Percentiles rank a stretch among this genome's conserved stretches.
These are phyloP conservation scores for Schizothecium vesticola DNA, from an alignment of 495 filamentous ascomycete genomes.

Conservation along the genomic window DNA sequence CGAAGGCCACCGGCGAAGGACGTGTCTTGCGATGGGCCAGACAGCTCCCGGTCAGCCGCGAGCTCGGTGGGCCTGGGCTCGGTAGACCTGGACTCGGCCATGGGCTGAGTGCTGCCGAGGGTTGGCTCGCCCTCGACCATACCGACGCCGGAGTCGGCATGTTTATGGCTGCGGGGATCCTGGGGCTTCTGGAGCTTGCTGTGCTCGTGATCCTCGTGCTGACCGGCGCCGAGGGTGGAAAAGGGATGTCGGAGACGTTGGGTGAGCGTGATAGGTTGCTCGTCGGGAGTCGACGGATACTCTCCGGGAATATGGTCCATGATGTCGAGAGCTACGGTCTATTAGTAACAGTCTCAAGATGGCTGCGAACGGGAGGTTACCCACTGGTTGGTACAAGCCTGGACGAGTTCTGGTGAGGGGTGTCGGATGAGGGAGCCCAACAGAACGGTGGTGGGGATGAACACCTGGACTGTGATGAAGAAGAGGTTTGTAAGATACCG, in stretches of 20 bases:
- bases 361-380: neutral
- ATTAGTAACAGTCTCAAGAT: neutral
- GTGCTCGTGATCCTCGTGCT: conserved; percentile 11
- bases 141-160: conserved; percentile 31
- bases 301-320: neutral
- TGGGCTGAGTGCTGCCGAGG: conserved; percentile 10
- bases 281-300: neutral
- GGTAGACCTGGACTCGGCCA: neutral
- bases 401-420: neutral
- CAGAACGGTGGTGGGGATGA: neutral
- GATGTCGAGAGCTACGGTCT: neutral
- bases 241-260: neutral
- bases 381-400: neutral
- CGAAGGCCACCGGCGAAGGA: neutral
- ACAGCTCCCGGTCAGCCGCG: neutral
- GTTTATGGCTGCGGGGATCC: conserved; percentile 27
- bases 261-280: neutral
- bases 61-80: neutral
- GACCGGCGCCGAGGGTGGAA: neutral
- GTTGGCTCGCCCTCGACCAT: conserved; percentile 12
- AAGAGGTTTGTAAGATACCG: neutral
- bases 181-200: conserved; percentile 31
- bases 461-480: neutral
- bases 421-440: neutral
- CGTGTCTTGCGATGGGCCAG: neutral